Conservation (phyloP, 2,329 filamentous ascomycete species). For the Dryadomyces sulphureus region DNA sequence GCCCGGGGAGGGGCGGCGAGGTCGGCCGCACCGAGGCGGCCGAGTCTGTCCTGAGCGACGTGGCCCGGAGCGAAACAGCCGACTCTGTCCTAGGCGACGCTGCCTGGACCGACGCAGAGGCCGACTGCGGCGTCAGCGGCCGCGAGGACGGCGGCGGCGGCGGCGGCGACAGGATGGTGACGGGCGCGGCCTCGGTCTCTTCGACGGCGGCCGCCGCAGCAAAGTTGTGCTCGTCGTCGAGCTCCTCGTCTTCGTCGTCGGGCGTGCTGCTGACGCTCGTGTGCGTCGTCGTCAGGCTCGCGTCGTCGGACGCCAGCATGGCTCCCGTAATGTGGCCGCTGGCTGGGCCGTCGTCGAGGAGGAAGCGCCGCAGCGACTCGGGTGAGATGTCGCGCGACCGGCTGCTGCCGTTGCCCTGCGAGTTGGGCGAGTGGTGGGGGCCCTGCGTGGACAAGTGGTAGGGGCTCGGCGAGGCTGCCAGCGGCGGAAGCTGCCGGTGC, state of each 20-base stretch:
- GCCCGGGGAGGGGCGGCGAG: slow-evolving; percentile 22
- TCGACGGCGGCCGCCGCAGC: slow-evolving; percentile 36
- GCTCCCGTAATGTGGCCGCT: no score
- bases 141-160: slow-evolving; percentile 34
- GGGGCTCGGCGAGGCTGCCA: slow-evolving; percentile 1
- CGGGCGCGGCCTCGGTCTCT: slow-evolving; percentile 23
- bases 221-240: slow-evolving; percentile 45
- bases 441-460: slow-evolving; percentile 16
- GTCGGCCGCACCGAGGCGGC: slow-evolving; percentile 20
- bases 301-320: background rate
- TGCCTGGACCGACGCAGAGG: background rate
- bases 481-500: background rate
- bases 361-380: slow-evolving; percentile 36
- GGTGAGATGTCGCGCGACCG: slow-evolving; percentile 39
- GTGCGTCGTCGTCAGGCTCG: slow-evolving; percentile 11
- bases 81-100: background rate
- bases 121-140: background rate
- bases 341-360: slow-evolving; percentile 26
- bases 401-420: slow-evolving; percentile 12
- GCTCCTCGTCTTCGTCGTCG: slow-evolving; percentile 38
- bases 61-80: background rate
- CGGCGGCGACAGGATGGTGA: slow-evolving; percentile 37
- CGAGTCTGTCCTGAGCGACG: slow-evolving; percentile 8
- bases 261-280: no score
- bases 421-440: slow-evolving; percentile 16